phyloP scores from a whole-genome alignment of 176 grass and related monocot genomes.

The Aegilops longissima region DNA sequence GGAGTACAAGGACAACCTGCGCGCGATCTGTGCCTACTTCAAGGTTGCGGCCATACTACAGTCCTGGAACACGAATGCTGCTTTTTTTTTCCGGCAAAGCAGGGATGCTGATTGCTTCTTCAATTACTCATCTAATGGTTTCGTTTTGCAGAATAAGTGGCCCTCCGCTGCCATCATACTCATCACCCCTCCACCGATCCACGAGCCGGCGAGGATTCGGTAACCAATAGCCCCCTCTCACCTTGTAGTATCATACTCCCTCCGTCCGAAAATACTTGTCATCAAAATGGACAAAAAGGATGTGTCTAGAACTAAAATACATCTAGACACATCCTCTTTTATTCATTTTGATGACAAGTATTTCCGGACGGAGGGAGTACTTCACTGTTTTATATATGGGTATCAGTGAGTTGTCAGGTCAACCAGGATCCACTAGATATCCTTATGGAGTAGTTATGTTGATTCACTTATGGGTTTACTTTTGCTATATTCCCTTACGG shows the following conservation, averaged over 20 bases:
- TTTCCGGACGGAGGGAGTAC: too few species aligned
- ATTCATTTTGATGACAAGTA: too few species aligned
- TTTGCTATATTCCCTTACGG: background rate
- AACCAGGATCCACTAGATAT: background rate
- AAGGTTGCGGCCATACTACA: constrained; percentile 43
- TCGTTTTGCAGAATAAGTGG: constrained; percentile 65
- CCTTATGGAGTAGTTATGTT: background rate
- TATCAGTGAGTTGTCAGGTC: background rate
- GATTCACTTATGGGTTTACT: background rate
- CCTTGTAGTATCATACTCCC: background rate
- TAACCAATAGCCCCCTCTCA: constrained; percentile 21
- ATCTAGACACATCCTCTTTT: too few species aligned
- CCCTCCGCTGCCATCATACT: constrained; percentile 55
- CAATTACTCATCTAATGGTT: background rate
- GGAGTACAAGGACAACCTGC: constrained; percentile 81
- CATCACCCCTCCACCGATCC: constrained; percentile 83
- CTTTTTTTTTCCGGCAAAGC: background rate
- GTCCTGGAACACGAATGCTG: background rate
- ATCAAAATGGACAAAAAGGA: too few species aligned
- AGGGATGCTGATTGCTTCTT: background rate
- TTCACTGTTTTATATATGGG: too few species aligned
- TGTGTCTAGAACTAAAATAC: too few species aligned
- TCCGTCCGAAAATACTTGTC: too few species aligned
- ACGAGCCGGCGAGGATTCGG: constrained; percentile 69
- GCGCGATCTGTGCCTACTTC: constrained; percentile 57